phyloP scores from a whole-genome alignment of 2,329 filamentous ascomycete genomes.

The Ophiognomonia clavigignenti-juglandacearum region DNA sequence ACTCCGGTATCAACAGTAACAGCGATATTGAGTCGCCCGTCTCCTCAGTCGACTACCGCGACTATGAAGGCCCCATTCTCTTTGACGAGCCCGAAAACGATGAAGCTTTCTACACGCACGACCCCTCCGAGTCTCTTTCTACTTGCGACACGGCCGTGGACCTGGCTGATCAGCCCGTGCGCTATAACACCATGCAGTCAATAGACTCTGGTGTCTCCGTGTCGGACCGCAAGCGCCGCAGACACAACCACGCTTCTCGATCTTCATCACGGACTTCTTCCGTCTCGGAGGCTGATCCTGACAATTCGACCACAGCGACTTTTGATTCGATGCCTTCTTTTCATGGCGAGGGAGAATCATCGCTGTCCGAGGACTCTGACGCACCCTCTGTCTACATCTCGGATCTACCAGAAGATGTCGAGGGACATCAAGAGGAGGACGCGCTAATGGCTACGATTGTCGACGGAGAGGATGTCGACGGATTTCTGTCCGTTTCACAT shows the following conservation, averaged over 20 bases:
- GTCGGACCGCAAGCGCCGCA: conserved; percentile 28
- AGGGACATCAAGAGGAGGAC: conserved; percentile 25
- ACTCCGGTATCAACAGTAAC: conserved; percentile 31
- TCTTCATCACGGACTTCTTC: conserved; percentile 45
- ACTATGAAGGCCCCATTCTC: conserved; percentile 29
- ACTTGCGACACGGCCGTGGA: conserved; percentile 24
- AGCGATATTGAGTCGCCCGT: conserved; percentile 25
- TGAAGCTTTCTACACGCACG: conserved; percentile 30
- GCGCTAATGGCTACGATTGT: conserved; percentile 16
- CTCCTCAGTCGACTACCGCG: conserved; percentile 14
- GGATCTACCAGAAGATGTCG: conserved; percentile 37
- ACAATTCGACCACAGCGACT: conserved; percentile 29
- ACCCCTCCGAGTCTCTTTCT: conserved; percentile 30
- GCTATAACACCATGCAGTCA: conserved; percentile 45
- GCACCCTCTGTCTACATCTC: conserved; percentile 40
- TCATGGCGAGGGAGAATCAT: conserved; percentile 37
- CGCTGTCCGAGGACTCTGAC: conserved; percentile 40
- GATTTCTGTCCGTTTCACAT: conserved; percentile 34
- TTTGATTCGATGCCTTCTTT: conserved; percentile 20
- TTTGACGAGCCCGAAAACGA: conserved; percentile 39
- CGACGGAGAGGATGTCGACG: conserved; percentile 27
- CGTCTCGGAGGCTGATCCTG: conserved; percentile 47
- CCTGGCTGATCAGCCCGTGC: conserved; percentile 32
- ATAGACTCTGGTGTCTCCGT: conserved; percentile 37
- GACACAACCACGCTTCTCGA: conserved; percentile 27